Conservation (phyloP, 805 yeast genomes). For the Isabelozyma gotoi region DNA sequence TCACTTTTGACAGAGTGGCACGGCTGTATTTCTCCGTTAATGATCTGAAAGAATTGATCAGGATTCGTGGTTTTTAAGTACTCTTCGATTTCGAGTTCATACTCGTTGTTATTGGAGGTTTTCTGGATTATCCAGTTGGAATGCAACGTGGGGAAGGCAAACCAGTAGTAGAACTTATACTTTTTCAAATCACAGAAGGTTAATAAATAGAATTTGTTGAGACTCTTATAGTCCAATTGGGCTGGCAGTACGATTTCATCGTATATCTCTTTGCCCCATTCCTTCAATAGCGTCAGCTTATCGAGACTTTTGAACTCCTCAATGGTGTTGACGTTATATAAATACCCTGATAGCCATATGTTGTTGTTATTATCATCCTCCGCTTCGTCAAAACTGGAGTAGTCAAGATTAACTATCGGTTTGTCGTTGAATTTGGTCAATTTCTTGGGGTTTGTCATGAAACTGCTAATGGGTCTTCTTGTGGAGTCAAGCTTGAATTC, state of each 20-base stretch:
- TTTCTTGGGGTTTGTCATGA: constrained; percentile 30
- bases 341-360: constrained; percentile 29
- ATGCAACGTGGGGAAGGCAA: constrained; percentile 68
- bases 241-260: constrained; percentile 7
- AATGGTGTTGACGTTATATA: constrained; percentile 72
- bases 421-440: constrained; percentile 34
- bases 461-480: constrained; percentile 44
- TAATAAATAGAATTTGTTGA: constrained; percentile 41
- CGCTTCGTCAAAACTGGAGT: constrained; percentile 25
- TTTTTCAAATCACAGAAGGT: constrained; percentile 88
- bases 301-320: constrained; percentile 78
- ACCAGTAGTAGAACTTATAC: constrained; percentile 88
- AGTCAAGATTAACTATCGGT: constrained; percentile 36
- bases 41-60: constrained; percentile 12
- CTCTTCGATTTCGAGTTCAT: neutral
- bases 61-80: neutral
- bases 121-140: constrained; percentile 45
- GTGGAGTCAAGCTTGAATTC: constrained; percentile 63
- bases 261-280: constrained; percentile 30
- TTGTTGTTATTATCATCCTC: constrained; percentile 8
- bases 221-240: constrained; percentile 19
- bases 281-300: constrained; percentile 56
- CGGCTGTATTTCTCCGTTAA: constrained; percentile 4
- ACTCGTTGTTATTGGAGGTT: constrained; percentile 1
- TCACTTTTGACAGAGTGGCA: neutral